Base-by-base conservation (phyloP, 2,329 filamentous ascomycete species). In the Botrytis fabae region DNA sequence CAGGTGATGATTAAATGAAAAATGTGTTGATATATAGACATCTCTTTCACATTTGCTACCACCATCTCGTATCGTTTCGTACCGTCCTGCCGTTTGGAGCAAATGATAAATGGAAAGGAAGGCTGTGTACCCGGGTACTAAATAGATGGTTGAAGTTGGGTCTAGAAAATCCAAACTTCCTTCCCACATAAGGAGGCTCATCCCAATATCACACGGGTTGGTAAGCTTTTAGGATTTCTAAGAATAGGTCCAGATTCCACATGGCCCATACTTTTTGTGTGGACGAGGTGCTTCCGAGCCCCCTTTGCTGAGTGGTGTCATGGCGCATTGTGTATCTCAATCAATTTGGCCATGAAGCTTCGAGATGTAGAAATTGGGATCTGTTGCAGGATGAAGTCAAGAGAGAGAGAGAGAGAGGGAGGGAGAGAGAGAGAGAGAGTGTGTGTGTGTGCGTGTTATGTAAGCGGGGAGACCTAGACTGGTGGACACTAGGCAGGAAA, bases 141-240 rank as follows among this genome's bases (percentile, higher is more conserved):
- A 4, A n/a, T 25, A 42, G n/a, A 25, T 10, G 14, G n/a, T 65
- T n/a, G 63, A 65, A 51, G 28, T 38, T 25, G 28, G 25, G 25
- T 25, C 16, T n/a, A n/a, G 48, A n/a, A 54, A 54, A 42, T 28
- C 7, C 8, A 10, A 62, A 42, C 60, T 42, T 62, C 60, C 35
- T 42, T n/a, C 14, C 35, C 60, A 42, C 60, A 18, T 10, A 42
- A 40, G 25, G 60, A 35, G 59, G 59, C 60, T 62, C 60, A 62
- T 62, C 60, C 3, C 16, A 63, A 63, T 42, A 63, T 63, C 40
- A 63, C 61, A 44, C 22, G 1, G 61, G n/a, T 48, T 62, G 35
- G 20, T 65, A 65, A 65, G 42, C 44, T 35, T 48, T 65, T 8
- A 35, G 25, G 25, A 28, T 54, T 68, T 54, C 64, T 54, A 68